Base-by-base conservation (phyloP, 1,284 basidiomycete species). In the Pholiota adiposa region DNA sequence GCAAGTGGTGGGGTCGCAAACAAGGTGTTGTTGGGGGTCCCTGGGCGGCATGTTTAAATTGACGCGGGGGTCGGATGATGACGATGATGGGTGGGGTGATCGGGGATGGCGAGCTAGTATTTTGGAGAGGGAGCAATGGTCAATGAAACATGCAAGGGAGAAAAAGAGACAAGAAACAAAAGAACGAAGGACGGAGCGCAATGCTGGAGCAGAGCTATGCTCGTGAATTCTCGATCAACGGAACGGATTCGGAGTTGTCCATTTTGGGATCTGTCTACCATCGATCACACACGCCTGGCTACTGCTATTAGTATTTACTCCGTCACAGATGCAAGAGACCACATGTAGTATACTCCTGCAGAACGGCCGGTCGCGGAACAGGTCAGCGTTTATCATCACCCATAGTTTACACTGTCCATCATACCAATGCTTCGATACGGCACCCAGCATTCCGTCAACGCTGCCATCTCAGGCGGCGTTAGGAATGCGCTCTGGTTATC, bases 391-490 rank as follows among this genome's bases (percentile, higher is more conserved):
- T 18, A n/a, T 21, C 38, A 53, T 54, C 63, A 40, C 31, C 43
- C 58, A 27, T 43, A 40, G 44, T 33, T 7, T 31, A 33, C 5
- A n/a, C 29, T 31, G 34, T 12, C 23, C 50, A 36, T 74, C 82
- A 53, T 66, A 89, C 90, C 92, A 33, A 94, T 63, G 65, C 88
- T 91, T 61, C 92, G 79, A 70, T 92, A 96, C 1, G 94, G 94
- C 67, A 79, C 82, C 93, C 93, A 96, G 16, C 76, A 69, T 50
- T 85, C 83, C 2, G 93, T 93, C 56, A 96, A 75, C 25, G 81
- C 83, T 64, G 90, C 86, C 93, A 96, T 95, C 75, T 96, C 93
- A 33, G 80, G 77, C 2, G 93, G 92, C 0, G 90, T 90, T 59
- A 96, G 77, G 63, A 94, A 83, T 2, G 86, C 86, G 27, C 90